These are phyloP conservation scores for Fusarium sp. DNA, from an alignment of 2,329 filamentous ascomycete species.

Conservation along the genomic window DNA sequence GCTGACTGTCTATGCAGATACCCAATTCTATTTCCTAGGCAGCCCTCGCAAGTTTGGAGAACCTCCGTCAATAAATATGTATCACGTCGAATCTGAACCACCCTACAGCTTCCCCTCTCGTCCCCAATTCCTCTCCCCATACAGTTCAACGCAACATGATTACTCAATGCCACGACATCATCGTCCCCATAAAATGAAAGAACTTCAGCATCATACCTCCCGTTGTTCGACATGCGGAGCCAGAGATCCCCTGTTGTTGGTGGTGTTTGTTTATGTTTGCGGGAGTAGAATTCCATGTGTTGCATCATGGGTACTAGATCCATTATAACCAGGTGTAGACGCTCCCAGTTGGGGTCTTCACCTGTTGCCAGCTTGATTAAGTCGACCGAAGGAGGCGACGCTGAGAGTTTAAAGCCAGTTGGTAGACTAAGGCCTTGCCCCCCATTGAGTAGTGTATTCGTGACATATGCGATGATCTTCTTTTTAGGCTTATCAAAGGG, in stretches of 20 bases:
- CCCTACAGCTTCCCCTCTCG: constrained; percentile 48
- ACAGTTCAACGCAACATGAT: constrained; percentile 45
- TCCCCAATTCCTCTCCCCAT: constrained; percentile 36
- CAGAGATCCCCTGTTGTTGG: constrained; percentile 53
- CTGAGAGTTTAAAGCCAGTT: constrained; percentile 38
- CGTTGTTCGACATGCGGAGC: constrained; percentile 67
- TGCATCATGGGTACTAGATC: constrained; percentile 37
- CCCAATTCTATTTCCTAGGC: rapidly evolving
- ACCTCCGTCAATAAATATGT: background rate
- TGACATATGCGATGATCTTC: constrained; percentile 51
- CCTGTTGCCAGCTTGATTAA: constrained; percentile 7
- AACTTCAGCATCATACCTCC: constrained; percentile 79
- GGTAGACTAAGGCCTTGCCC: constrained; percentile 44
- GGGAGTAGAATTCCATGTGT: constrained; percentile 46
- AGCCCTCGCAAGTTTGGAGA: background rate
- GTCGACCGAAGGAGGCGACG: constrained; percentile 24
- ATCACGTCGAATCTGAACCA: background rate
- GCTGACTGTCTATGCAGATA: too few species aligned
- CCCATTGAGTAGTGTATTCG: constrained; percentile 41
- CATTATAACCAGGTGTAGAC: constrained; percentile 23
- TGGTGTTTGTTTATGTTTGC: constrained; percentile 9
- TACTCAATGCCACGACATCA: constrained; percentile 44
- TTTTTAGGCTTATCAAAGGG: constrained; percentile 46
- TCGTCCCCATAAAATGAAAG: constrained; percentile 63
- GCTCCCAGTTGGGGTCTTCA: constrained; percentile 31